Conservation (phyloP, 148 eudicot genomes). For the Rhododendron mucronatum region DNA sequence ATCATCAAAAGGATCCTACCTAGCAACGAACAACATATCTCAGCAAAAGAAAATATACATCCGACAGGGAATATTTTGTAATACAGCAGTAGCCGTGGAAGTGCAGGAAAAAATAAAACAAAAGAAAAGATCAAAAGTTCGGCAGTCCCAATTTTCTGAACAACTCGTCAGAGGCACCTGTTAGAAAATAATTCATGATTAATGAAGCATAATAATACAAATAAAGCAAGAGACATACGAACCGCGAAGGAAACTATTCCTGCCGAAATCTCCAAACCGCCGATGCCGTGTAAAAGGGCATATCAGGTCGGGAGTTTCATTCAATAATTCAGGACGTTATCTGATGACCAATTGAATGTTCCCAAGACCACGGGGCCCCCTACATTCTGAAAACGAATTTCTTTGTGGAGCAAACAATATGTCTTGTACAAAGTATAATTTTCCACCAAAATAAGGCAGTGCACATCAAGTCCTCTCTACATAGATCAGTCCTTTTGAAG, state of each 20-base stretch:
- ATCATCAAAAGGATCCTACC: conserved; percentile 14
- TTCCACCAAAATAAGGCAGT: conserved; percentile 69
- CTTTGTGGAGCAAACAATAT: conserved; percentile 63
- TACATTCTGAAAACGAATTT: conserved; percentile 62
- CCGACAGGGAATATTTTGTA: neutral
- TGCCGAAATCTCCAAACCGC: conserved; percentile 56
- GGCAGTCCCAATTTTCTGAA: conserved; percentile 3
- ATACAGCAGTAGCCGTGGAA: neutral
- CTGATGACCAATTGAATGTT: conserved; percentile 63
- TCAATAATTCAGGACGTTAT: conserved; percentile 55
- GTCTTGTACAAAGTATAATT: conserved; percentile 62
- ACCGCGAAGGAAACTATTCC: conserved; percentile 56
- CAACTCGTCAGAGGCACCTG: conserved; percentile 51
- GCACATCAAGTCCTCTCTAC: conserved; percentile 89
- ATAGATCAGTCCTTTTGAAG: conserved; percentile 92
- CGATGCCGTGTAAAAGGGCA: conserved; percentile 56
- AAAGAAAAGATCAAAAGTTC: conserved; percentile 14
- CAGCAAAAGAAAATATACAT: conserved; percentile 9
- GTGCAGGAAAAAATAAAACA: neutral
- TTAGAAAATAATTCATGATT: conserved; percentile 40
- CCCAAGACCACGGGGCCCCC: conserved; percentile 93
- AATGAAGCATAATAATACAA: conserved; percentile 54
- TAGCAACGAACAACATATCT: conserved; percentile 9
- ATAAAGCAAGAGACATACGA: conserved; percentile 90
- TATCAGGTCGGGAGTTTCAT: conserved; percentile 62